Evolutionary conservation across 2,329 filamentous ascomycete species (phyloP).

Genomic region (Ceratocystis albifundus): DNA sequence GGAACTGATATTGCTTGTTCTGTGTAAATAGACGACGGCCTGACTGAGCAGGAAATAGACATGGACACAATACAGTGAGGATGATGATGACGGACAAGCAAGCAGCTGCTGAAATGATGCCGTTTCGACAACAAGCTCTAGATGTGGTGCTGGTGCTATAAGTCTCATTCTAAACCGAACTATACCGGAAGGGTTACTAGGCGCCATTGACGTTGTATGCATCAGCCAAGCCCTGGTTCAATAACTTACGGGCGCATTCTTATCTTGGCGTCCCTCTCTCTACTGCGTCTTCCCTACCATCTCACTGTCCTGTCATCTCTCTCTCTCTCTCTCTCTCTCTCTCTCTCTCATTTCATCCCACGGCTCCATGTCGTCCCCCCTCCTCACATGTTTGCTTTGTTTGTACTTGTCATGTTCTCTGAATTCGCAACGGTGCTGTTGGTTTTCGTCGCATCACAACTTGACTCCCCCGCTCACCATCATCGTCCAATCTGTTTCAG

Average conservation of each 20-base stretch:
- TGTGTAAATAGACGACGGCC: not conserved
- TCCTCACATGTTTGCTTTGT: not conserved
- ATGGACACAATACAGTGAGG: no score
- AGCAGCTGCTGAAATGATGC: not conserved
- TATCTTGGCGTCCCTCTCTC: not conserved
- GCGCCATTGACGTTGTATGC: not conserved
- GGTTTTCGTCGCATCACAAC: conserved; percentile 37
- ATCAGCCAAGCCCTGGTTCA: not conserved
- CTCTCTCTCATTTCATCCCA: not conserved
- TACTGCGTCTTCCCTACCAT: not conserved
- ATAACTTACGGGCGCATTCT: not conserved
- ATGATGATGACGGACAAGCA: not conserved
- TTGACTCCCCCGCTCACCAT: conserved; percentile 58
- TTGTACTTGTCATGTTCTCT: not conserved
- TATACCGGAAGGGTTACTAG: not conserved
- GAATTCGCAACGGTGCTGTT: not conserved
- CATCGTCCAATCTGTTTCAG: conserved; percentile 53
- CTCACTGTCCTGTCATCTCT: not conserved
- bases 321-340: not conserved
- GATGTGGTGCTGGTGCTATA: not conserved
- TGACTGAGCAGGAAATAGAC: not conserved
- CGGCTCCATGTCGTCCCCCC: not conserved
- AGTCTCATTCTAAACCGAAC: no score
- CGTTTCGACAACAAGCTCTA: not conserved
- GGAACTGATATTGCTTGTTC: not conserved